Conservation (phyloP, 2,329 filamentous ascomycete species). For the Chlorencoelia australis region DNA sequence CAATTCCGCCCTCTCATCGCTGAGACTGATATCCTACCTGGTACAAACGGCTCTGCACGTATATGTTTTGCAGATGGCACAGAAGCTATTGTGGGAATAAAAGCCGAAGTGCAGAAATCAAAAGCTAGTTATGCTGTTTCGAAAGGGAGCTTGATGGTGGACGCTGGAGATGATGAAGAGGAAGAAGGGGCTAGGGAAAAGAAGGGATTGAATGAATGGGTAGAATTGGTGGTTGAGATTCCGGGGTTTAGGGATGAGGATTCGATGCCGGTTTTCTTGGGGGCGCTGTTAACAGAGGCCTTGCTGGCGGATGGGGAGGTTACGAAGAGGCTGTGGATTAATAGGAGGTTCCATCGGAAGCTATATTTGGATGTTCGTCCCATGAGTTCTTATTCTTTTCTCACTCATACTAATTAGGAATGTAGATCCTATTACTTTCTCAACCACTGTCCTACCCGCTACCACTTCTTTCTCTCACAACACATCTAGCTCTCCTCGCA, state of each 20-base stretch:
- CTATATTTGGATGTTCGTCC: conserved; percentile 79
- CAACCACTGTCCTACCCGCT: conserved; percentile 87
- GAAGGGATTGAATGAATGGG: conserved; percentile 58
- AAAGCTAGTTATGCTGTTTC: conserved; percentile 18
- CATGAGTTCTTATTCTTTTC: conserved; percentile 1
- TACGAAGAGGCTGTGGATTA: conserved; percentile 71
- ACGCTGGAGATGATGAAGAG: conserved; percentile 26
- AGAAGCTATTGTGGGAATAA: conserved; percentile 91
- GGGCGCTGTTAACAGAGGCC: conserved; percentile 81
- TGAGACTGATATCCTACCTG: conserved; percentile 81
- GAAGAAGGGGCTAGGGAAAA: conserved; percentile 25
- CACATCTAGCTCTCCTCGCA: conserved; percentile 82
- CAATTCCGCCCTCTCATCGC: conserved; percentile 88
- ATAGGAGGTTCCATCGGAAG: conserved; percentile 90
- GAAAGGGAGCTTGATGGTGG: conserved; percentile 19
- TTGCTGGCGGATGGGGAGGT: conserved; percentile 64
- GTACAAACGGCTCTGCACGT: conserved; percentile 83
- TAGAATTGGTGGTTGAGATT: conserved; percentile 86
- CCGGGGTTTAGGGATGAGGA: conserved; percentile 88
- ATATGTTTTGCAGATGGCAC: conserved; percentile 93
- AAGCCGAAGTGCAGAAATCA: conserved; percentile 84
- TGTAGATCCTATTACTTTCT: conserved; percentile 82
- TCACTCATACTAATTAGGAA: conserved; percentile 4
- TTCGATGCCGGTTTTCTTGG: conserved; percentile 74
- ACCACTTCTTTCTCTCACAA: conserved; percentile 83